Evolutionary conservation across 352 stramenopile genomes (phyloP), one percentile per base, ranked within the genome.

Genomic region (Pseudoperonospora humuli): DNA sequence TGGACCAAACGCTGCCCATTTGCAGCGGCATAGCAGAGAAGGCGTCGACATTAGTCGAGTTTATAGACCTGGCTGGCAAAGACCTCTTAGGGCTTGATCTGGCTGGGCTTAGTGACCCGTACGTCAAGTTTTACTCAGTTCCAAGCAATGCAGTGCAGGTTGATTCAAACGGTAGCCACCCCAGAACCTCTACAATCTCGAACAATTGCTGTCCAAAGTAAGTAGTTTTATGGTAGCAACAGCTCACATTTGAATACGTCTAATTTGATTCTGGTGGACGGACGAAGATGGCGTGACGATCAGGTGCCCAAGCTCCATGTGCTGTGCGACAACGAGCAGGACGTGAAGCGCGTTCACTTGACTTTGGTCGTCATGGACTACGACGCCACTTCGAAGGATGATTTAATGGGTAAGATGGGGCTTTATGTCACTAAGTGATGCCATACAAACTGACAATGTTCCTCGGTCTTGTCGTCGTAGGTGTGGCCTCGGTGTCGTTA

Each of bases 91-190:
- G 68, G 13, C 86, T 87, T 56, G 84, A 95, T 52, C 41, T 89
- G 10, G 65, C 67, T 3, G 81, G 81, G n/a, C 61, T 75, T 27
- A 90, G 77, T 43, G 80, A 92, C 35, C 81, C 83, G 13, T 93
- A 91, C 26, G 64, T 86, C 48, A 88, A 88, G 46, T 88, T 88
- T 47, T 84, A 85, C 46, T 79, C 76, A 19, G 39, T 70, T 2
- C 70, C 74, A 7, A 68, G 66, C 50, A 58, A 64, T 17, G 72
- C 67, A 24, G 39, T 86, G 14, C 67, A 84, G 38, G 55, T 71
- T 14, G 71, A 85, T 21, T 26, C 43, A 2, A 65, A 47, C 23
- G 70, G 64, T 10, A 67, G 63, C 28, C 72, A 83, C 19, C 78
- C 72, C 8, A 57, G 70, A 3, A 86, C 78, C 0, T 50, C 53